Base-by-base conservation (phyloP, 164 flowering plant species). In the Vitis labrusca region DNA sequence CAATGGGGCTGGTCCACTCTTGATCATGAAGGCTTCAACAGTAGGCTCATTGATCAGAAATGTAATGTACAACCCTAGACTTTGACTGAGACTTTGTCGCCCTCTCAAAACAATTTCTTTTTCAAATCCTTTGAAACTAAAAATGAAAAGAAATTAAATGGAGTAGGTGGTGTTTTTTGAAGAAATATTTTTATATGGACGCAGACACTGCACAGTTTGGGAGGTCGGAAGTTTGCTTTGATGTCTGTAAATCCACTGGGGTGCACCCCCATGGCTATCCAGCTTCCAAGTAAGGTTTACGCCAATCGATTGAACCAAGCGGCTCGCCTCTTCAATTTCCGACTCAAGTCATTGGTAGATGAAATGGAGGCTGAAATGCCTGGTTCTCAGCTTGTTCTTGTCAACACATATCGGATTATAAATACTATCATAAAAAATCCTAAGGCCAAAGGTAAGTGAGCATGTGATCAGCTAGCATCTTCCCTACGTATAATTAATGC, bases 221-320 rank as follows among this genome's bases (percentile, higher is more conserved):
- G 97, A 29, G 92, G 71, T 5, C 59, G 93, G 10, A 91, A 86
- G 64, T 87, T 91, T 57, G 91, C 84, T 60, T 9, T 89, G 50
- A 70, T 89, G 61, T 69, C 81, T 9, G 48, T 89, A 7, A 77
- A 85, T 49, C 86, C 90, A 5, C 14, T 87, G 3, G 97, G 97
- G 19, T 89, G 89, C 76, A 69, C 72, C 49, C 92, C 91, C 1
- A 7, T 68, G 68, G 60, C 79, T 1, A 50, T 11, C 8, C 13
- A 12, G 15, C 73, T 72, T 30, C 48, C 15, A 0, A 17, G 30
- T 0, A 10, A 30, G 1, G 79, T 80, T 12, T 91, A 91, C 71
- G 13, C 69, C 1, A 71, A 74, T 54, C 60, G 2, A 8, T 10
- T 83, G 23, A 86, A 91, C 74, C 49, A 52, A 14, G 90, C 88